Percentiles rank a stretch among this genome's conserved stretches.
Evolutionary conservation across 257 asterid genomes (phyloP).

Genomic region (Forsythia suspensa): DNA sequence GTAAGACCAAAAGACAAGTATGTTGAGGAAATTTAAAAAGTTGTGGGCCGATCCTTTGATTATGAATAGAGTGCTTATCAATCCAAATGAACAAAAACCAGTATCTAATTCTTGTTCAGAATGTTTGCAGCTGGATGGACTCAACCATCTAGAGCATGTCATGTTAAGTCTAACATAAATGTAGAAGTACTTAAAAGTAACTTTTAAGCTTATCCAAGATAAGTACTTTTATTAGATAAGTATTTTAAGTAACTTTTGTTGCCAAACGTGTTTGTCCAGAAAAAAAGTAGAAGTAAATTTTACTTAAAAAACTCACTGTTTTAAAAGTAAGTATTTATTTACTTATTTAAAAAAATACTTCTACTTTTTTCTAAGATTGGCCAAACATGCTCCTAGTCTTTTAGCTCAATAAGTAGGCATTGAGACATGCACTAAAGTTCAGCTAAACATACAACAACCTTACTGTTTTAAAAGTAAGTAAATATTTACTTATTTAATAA

Average conservation of each 20-base stretch:
- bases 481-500: too few species aligned
- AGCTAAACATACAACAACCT: neutral
- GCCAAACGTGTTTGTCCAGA: neutral
- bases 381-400: neutral
- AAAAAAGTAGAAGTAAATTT: neutral
- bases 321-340: neutral
- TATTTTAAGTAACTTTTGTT: neutral
- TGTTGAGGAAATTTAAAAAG: conserved; percentile 5
- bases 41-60: neutral
- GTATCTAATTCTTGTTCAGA: neutral
- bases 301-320: neutral
- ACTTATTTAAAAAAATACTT: neutral
- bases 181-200: neutral
- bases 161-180: neutral
- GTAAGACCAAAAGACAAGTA: neutral
- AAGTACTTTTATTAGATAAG: too few species aligned
- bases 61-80: neutral
- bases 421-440: neutral
- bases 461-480: neutral
- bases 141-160: neutral
- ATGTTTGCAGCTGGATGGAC: conserved; percentile 9
- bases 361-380: neutral
- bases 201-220: neutral
- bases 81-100: neutral
- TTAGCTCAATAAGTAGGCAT: neutral